phyloP scores from a whole-genome alignment of 805 yeast genomes.

The Clavispora phyllophila region DNA sequence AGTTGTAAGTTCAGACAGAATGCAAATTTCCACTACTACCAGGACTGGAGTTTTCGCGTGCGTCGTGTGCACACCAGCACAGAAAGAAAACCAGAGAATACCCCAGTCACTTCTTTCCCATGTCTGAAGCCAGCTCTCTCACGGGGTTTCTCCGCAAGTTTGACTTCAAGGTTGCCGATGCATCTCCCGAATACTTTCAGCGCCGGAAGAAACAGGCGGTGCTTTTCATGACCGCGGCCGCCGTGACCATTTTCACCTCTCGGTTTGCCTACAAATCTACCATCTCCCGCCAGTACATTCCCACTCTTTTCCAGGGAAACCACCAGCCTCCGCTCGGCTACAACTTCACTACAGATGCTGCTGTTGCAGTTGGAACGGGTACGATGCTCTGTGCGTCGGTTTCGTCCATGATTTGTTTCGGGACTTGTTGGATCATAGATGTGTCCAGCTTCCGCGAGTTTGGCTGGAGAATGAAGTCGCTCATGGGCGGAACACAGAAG shows the following conservation, averaged over 20 bases:
- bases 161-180: constrained; percentile 29
- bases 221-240: constrained; percentile 66
- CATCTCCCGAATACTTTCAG: constrained; percentile 47
- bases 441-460: constrained; percentile 67
- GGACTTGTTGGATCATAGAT: constrained; percentile 77
- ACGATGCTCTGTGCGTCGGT: constrained; percentile 69
- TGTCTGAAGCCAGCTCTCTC: neutral
- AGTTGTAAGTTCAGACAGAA: neutral
- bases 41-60: neutral
- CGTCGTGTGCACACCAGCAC: neutral
- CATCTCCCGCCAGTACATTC: constrained; percentile 64
- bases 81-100: neutral
- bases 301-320: constrained; percentile 76
- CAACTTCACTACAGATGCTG: constrained; percentile 76
- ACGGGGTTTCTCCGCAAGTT: constrained; percentile 5
- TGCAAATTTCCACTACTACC: too few relatives aligned
- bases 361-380: constrained; percentile 79
- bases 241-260: constrained; percentile 65
- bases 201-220: constrained; percentile 71
- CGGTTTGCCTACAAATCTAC: constrained; percentile 74
- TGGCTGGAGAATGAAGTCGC: constrained; percentile 57
- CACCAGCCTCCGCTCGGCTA: constrained; percentile 77
- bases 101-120: neutral
- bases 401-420: constrained; percentile 66
- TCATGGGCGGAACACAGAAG: constrained; percentile 65